These are phyloP conservation scores for Hypholoma fasciculare DNA, from an alignment of 768 basidiomycete genomes.

Conservation along the genomic window DNA sequence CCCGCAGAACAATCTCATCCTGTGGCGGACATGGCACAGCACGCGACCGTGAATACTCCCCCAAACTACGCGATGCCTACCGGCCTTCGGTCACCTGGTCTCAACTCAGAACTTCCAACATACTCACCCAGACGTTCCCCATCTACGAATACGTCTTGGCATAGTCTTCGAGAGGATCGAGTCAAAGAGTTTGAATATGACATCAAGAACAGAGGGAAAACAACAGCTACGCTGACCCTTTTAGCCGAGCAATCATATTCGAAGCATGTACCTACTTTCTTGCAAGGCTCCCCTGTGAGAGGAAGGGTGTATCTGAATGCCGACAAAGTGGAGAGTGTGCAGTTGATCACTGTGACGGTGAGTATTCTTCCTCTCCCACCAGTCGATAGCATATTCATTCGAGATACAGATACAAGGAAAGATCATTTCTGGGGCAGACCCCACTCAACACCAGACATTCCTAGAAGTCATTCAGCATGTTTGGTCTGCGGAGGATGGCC, in stretches of 20 bases:
- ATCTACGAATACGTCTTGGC: background rate
- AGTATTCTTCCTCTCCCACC: slow-evolving; percentile 18
- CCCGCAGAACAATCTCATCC: background rate
- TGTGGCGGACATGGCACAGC: background rate
- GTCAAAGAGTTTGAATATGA: slow-evolving; percentile 28
- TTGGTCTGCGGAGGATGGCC: slow-evolving; percentile 35
- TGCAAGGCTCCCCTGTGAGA: slow-evolving; percentile 32
- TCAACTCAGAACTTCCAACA: background rate
- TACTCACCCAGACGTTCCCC: background rate
- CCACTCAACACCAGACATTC: slow-evolving; percentile 33
- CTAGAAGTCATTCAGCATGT: slow-evolving; percentile 32
- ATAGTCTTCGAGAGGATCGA: slow-evolving; percentile 5
- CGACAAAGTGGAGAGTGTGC: slow-evolving; percentile 42
- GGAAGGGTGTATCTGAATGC: slow-evolving; percentile 36
- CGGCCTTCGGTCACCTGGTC: background rate
- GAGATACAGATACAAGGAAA: slow-evolving; percentile 9
- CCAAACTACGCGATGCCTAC: background rate
- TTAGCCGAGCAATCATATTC: slow-evolving; percentile 41
- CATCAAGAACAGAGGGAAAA: slow-evolving; percentile 30
- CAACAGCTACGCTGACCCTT: slow-evolving; percentile 48
- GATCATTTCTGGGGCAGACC: slow-evolving; percentile 20
- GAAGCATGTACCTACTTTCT: slow-evolving; percentile 32
- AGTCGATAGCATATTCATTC: background rate
- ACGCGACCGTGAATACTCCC: background rate
- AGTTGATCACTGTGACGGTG: slow-evolving; percentile 50